Conservation (phyloP, 331 rosid genomes). For the Malus hybrid region DNA sequence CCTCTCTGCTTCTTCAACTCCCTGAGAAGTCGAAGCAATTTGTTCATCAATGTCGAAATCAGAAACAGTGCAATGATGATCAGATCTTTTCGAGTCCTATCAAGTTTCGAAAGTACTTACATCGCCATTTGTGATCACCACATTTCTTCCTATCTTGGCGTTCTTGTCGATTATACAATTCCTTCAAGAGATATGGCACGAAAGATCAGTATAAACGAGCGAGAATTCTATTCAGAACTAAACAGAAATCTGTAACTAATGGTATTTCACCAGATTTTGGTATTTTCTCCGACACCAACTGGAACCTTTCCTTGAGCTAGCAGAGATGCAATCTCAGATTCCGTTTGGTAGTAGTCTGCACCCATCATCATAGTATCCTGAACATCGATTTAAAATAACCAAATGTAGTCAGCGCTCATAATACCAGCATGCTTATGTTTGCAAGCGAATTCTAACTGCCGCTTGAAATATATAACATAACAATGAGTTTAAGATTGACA, state of each 20-base stretch:
- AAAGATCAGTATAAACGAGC: background rate
- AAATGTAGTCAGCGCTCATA: background rate
- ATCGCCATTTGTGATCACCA: constrained; percentile 56
- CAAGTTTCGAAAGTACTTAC: constrained; percentile 31
- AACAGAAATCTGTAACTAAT: background rate
- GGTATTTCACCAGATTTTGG: constrained; percentile 66
- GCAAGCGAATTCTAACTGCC: background rate
- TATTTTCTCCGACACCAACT: constrained; percentile 85
- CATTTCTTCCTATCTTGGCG: constrained; percentile 88
- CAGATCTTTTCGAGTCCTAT: background rate
- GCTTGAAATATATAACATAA: background rate
- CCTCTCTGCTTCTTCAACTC: constrained; percentile 82
- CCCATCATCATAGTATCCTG: constrained; percentile 99
- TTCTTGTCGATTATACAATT: constrained; percentile 96
- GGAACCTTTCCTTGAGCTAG: constrained; percentile 86
- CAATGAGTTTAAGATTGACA: background rate
- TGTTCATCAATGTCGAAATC: constrained; percentile 1
- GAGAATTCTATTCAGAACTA: background rate
- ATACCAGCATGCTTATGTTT: background rate
- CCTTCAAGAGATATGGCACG: constrained; percentile 29
- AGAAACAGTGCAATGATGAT: background rate
- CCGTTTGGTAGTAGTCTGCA: constrained; percentile 96
- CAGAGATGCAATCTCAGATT: constrained; percentile 70
- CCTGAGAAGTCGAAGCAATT: constrained; percentile 41
- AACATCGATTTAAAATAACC: constrained; percentile 14